Evolutionary conservation across 1,139 yeast species (phyloP), one percentile per base, ranked within the genome.

Genomic region (Kodamaea arcana): DNA sequence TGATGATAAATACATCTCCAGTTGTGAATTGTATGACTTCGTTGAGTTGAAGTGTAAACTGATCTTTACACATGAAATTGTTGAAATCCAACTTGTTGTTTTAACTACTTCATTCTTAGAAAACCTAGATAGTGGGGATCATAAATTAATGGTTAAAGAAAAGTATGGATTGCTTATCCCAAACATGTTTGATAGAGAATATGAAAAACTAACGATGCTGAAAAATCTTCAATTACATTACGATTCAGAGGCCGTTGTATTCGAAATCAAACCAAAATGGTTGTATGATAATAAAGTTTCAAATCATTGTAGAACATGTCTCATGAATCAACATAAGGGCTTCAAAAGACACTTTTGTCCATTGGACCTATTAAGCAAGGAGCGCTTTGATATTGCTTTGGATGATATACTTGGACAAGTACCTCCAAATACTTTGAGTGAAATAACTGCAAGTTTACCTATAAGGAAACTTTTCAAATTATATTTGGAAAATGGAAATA

Each of bases 181-280:
- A 3, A 69, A 69, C 45, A 62, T 68, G 3, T 46, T 69, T 12
- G 57, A 58, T 36, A 70, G 72, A 2, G 46, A 56, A 33, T 62
- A 56, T 36, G 35, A 46, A 14, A 57, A 56, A 32, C 46, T 46
- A 14, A 39, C 43, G 9, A 45, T 69, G 15, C 62, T 69, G 25
- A 64, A 65, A 40, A 59, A 69, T 43, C 65, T 70, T 43, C 65
- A 56, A 32, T 43, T 69, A 21, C 65, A 65, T 44, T 39, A 45
- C 37, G 45, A 45, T 24, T 50, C 62, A 27, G 47, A 50, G 33
- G 56, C 65, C 15, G 60, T 65, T 4, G 60, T 66, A 3, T 54
- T 69, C 35, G 75, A 69, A 44, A 52, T 69, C 42, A 69, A 69
- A 42, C 75, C 75, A 4, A 69, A 69, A 48, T 69, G 75, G 75